Percentiles rank a stretch among this genome's conserved stretches.
phyloP scores from a whole-genome alignment of 371 early-diverging fungal genomes.

The Mortierella sp. region DNA sequence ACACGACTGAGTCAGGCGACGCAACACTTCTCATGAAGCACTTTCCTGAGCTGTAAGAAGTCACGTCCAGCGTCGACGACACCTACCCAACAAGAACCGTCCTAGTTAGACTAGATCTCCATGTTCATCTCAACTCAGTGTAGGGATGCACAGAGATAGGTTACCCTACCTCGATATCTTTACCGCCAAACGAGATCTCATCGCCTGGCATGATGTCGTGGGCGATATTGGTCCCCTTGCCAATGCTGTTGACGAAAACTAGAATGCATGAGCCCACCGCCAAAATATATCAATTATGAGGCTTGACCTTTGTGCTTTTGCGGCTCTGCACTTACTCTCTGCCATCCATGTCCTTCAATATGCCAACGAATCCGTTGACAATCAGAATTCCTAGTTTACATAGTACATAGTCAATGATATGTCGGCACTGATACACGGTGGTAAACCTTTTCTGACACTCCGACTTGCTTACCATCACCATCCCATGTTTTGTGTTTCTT shows the following conservation, averaged over 20 bases:
- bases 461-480: conserved; percentile 62
- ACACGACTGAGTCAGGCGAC: not conserved
- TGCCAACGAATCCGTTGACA: conserved; percentile 21
- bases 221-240: conserved; percentile 39
- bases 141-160: not conserved
- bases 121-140: not conserved
- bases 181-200: conserved; percentile 54
- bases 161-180: conserved; percentile 59
- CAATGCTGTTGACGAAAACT: conserved; percentile 8
- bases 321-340: conserved; percentile 62
- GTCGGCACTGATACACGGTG: too few relatives aligned
- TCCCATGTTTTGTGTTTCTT: conserved; percentile 71
- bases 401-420: too few relatives aligned
- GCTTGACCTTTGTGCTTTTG: too few relatives aligned
- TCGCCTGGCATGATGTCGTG: conserved; percentile 34
- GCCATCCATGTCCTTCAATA: conserved; percentile 52
- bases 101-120: too few relatives aligned
- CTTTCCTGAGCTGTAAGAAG: conserved; percentile 21
- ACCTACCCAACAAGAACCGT: not conserved
- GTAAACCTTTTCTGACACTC: too few relatives aligned
- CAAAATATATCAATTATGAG: too few relatives aligned
- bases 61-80: conserved; percentile 10
- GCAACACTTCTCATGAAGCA: conserved; percentile 28
- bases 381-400: conserved; percentile 47
- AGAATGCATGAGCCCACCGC: too few relatives aligned